phyloP scores from a whole-genome alignment of 2,329 filamentous ascomycete genomes.

The Zymoseptoria crescenta region DNA sequence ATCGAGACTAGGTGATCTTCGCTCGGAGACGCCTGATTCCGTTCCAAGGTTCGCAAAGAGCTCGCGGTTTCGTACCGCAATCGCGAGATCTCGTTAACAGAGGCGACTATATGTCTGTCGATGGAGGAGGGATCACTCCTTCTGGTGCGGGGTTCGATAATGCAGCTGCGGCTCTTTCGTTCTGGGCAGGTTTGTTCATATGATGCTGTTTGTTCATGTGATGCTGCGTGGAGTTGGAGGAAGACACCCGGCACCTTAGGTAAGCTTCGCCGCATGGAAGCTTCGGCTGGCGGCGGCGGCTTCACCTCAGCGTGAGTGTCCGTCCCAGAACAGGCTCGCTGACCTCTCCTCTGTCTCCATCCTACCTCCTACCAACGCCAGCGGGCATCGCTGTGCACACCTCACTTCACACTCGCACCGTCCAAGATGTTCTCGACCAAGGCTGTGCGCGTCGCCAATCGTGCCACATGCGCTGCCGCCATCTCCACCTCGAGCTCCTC shows the following conservation, averaged over 20 bases:
- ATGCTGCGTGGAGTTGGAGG: background rate
- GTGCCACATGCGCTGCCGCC: conserved; percentile 19
- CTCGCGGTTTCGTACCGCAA: background rate
- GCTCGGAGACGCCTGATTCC: background rate
- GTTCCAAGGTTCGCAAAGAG: background rate
- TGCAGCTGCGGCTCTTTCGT: background rate
- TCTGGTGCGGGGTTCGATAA: background rate
- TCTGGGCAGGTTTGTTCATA: background rate
- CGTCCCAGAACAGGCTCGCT: background rate
- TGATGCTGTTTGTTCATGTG: background rate
- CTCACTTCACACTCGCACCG: background rate
- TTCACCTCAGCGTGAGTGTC: background rate
- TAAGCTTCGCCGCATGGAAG: background rate
- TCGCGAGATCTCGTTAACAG: background rate
- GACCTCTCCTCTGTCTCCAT: background rate
- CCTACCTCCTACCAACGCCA: background rate
- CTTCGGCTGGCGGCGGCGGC: no score
- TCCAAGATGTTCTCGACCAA: conserved; percentile 27
- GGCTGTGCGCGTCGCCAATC: conserved; percentile 25
- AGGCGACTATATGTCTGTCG: background rate
- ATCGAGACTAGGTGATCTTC: background rate
- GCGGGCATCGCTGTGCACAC: background rate
- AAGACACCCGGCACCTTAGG: background rate
- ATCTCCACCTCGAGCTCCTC: conserved; percentile 21
- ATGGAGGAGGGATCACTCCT: background rate